Evolutionary conservation across 2,329 filamentous ascomycete species (phyloP).

Genomic region (Colletotrichum sp.): DNA sequence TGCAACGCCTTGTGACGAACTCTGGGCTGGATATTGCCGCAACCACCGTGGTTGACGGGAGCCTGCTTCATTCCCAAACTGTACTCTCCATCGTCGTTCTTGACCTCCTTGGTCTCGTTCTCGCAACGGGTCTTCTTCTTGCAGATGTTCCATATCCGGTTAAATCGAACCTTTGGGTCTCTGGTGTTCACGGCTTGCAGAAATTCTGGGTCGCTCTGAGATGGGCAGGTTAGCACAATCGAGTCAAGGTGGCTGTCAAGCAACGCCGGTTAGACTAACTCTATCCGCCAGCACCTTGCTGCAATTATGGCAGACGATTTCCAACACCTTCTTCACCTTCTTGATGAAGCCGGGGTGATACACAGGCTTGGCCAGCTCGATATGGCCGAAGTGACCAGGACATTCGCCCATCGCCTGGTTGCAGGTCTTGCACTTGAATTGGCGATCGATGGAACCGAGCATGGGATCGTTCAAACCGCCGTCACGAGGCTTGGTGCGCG

Average conservation of each 20-base stretch:
- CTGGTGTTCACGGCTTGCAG: conserved; percentile 80
- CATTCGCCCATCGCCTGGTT: conserved; percentile 95
- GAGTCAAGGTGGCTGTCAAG: conserved; percentile 56
- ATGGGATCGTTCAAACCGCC: conserved; percentile 94
- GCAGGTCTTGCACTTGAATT: conserved; percentile 95
- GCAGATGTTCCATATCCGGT: conserved; percentile 88
- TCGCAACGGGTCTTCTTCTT: conserved; percentile 89
- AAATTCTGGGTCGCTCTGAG: conserved; percentile 84
- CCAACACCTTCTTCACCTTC: conserved; percentile 98
- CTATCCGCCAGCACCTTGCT: conserved; percentile 96
- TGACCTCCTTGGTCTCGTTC: conserved; percentile 73
- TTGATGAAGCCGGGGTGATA: conserved; percentile 96
- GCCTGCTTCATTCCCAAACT: conserved; percentile 64
- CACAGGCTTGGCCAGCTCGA: conserved; percentile 94
- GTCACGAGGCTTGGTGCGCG: conserved; percentile 86
- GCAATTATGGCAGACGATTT: conserved; percentile 99
- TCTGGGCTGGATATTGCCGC: conserved; percentile 87
- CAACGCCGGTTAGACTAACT: conserved; percentile 77
- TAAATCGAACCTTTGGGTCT: conserved; percentile 94
- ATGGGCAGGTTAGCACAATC: conserved; percentile 64
- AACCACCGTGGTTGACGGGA: conserved; percentile 80
- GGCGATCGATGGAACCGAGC: conserved; percentile 93
- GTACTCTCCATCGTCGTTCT: conserved; percentile 69
- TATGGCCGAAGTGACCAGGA: conserved; percentile 97
- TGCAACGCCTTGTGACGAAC: conserved; percentile 88